Evolutionary conservation across 2,329 filamentous ascomycete genomes (phyloP).

Genomic region (Botryotinia narcissicola): DNA sequence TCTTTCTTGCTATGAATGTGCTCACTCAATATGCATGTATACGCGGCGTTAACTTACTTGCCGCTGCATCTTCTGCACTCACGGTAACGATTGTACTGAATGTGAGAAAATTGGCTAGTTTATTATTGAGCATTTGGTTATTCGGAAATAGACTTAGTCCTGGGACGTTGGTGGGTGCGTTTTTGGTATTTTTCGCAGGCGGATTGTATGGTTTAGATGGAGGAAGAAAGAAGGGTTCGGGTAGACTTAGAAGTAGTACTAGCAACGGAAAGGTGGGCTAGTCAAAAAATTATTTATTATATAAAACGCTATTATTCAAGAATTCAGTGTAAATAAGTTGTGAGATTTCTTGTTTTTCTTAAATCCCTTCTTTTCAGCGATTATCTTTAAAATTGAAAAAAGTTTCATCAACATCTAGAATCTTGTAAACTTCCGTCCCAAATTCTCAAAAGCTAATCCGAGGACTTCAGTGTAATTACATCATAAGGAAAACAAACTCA

Average conservation of each 20-base stretch:
- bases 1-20: conserved; percentile 72
- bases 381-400: neutral
- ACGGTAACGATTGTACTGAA: conserved; percentile 97
- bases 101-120: conserved; percentile 87
- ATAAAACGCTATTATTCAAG: neutral
- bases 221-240: conserved; percentile 11
- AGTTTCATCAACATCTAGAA: neutral
- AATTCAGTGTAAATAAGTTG: neutral
- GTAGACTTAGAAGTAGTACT: conserved; percentile 11
- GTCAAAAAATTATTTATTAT: conserved; percentile 10
- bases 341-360: neutral
- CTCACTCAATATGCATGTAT: conserved; percentile 94
- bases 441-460: neutral
- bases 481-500: neutral
- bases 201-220: conserved; percentile 81
- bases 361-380: neutral
- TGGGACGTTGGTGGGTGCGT: conserved; percentile 77
- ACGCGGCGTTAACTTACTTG: conserved; percentile 90
- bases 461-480: neutral
- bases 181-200: conserved; percentile 86
- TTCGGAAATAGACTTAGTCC: conserved; percentile 81
- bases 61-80: conserved; percentile 81
- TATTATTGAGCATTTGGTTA: conserved; percentile 87
- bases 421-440: neutral
- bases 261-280: conserved; percentile 19